These are phyloP conservation scores for Aspergillus thermomutatus DNA, from an alignment of 2,329 filamentous ascomycete species.

Conservation along the genomic window DNA sequence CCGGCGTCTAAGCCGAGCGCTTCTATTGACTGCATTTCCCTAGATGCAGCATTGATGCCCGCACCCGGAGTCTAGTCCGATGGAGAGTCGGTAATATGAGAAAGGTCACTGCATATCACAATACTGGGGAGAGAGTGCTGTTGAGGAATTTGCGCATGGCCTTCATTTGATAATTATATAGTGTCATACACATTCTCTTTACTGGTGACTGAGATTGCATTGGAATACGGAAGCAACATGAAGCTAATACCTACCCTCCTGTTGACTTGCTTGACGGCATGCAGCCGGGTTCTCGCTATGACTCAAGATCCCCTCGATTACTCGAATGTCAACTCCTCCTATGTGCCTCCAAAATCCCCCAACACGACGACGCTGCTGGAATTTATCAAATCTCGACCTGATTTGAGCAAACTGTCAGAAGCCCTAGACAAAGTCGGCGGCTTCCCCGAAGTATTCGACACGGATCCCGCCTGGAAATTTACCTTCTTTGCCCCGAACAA, in stretches of 20 bases:
- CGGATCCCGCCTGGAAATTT: conserved; percentile 23
- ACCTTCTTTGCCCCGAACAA: conserved; percentile 32
- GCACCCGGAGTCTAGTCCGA: no score
- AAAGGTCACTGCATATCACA: no score
- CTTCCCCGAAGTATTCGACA: conserved; percentile 28
- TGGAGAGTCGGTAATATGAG: no score
- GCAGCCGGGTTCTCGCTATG: neutral
- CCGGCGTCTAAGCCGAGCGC: neutral
- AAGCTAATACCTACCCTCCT: neutral
- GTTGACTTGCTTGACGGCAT: neutral
- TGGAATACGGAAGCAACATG: neutral
- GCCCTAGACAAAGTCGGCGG: conserved; percentile 10
- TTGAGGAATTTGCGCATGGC: no score
- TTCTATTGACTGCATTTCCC: neutral
- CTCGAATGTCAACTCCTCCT: neutral
- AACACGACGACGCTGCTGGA: neutral
- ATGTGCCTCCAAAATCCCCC: neutral
- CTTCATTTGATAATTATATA: no score
- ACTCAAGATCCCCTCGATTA: neutral
- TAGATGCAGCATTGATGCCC: neutral
- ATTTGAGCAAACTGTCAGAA: neutral
- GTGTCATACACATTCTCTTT: no score
- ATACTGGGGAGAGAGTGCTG: no score
- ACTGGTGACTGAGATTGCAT: no score
- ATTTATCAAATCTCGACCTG: neutral